Conservation (phyloP, 1,284 basidiomycete species). For the Tremellales sp. region DNA sequence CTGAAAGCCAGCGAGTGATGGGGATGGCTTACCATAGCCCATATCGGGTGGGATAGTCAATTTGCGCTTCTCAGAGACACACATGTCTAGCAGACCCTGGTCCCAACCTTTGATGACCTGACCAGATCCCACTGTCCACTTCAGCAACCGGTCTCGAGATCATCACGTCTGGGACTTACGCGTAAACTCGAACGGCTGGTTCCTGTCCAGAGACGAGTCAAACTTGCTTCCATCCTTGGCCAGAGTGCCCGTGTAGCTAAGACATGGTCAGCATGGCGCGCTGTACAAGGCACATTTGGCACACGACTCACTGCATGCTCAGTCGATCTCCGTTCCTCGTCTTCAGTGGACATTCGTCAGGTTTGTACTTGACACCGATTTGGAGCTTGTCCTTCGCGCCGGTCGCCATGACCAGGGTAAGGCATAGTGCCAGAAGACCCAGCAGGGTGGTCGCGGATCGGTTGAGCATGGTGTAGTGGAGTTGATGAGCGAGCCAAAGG, state of each 20-base stretch:
- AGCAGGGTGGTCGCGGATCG: constrained; percentile 8
- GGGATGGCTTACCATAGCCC: constrained; percentile 66
- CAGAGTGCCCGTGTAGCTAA: constrained; percentile 53
- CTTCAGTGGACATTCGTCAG: constrained; percentile 51
- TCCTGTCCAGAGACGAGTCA: constrained; percentile 54
- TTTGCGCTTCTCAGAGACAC: constrained; percentile 83
- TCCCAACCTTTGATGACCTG: constrained; percentile 54
- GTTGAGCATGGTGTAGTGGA: not conserved
- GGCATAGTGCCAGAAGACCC: constrained; percentile 40
- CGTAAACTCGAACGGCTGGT: constrained; percentile 53
- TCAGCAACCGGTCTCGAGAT: not conserved
- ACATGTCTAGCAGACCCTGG: constrained; percentile 63
- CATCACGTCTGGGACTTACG: constrained; percentile 25
- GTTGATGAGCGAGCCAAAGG: not conserved
- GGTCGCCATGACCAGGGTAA: constrained; percentile 52
- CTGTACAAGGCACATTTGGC: not conserved
- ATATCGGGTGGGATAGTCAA: constrained; percentile 73
- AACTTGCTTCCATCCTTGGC: constrained; percentile 53
- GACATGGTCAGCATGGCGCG: not conserved
- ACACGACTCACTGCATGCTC: constrained; percentile 48
- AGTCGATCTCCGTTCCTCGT: constrained; percentile 52
- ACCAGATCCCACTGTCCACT: constrained; percentile 53
- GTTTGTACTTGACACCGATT: constrained; percentile 51
- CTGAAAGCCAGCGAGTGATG: not conserved
- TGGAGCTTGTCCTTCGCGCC: constrained; percentile 33